Evolutionary conservation across 2,329 filamentous ascomycete species (phyloP), one percentile per base, ranked within the genome.

Genomic region (Fusarium subglutinans): DNA sequence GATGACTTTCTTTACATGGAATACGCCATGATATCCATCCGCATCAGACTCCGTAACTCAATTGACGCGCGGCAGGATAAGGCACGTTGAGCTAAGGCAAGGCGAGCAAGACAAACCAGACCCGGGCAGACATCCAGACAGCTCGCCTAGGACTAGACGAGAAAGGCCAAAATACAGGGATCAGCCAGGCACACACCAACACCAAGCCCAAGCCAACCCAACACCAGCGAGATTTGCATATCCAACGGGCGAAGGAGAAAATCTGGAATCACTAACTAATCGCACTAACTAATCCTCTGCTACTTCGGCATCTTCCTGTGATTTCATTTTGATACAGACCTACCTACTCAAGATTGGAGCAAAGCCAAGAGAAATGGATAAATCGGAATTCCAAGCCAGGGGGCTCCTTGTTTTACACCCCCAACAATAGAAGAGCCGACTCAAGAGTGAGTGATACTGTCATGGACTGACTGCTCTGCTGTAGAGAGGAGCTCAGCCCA

Each of bases 1-100:
- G 18, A 54, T 47, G 58, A 55, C n/a, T 40, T 26, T 59, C n/a
- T 40, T 26, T 59, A 35, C 48, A 48, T 66, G 63, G 58, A 54
- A 63, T 43, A 50, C 33, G 48, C 63, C 63, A 63, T 63, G 43
- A 66, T 63, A 40, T 41, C 63, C 63, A 45, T 63, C 62, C 35
- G 37, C 40, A 61, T 45, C 55, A 41, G 33, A 50, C 58, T 35
- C 56, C 30, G 58, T 50, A 69, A 69, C 66, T 69, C 66, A 69
- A 69, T 69, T 69, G 66, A 69, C 66, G 66, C 66, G 66, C 66
- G 66, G 66, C 66, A 69, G 65, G 57, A 64, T 69, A 69, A 69
- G 66, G 65, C 44, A 69, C 38, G 35, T 51, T 55, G 53, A 51
- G 59, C 44, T 58, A 69, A 65, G 47, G 67, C 47, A 69, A 70